Evolutionary conservation across 2,329 filamentous ascomycete species (phyloP).

Genomic region (Dryadomyces sulphureus): DNA sequence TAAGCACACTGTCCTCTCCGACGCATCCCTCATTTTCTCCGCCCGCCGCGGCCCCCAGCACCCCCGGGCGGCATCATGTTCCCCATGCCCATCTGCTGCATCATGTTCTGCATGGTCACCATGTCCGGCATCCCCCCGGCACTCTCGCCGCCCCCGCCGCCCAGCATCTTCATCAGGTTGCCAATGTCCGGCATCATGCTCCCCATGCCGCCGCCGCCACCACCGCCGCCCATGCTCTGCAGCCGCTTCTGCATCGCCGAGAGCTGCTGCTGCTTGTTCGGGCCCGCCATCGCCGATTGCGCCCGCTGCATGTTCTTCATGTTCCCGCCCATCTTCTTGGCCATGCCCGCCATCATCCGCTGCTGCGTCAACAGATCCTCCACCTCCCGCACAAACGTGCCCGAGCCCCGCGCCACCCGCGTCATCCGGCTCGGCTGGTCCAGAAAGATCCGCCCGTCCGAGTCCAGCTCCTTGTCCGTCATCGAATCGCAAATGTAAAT

Average conservation of each 20-base stretch:
- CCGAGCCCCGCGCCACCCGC: conserved; percentile 74
- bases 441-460: conserved; percentile 85
- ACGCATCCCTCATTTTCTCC: conserved; percentile 5
- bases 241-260: conserved; percentile 94
- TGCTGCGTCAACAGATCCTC: conserved; percentile 97
- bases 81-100: conserved; percentile 55
- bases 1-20: neutral
- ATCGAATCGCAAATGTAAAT: conserved; percentile 98
- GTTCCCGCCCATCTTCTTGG: conserved; percentile 94
- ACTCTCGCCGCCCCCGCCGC: conserved; percentile 50
- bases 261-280: conserved; percentile 84
- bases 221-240: conserved; percentile 75
- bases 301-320: conserved; percentile 97
- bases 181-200: conserved; percentile 62
- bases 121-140: conserved; percentile 54
- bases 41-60: conserved; percentile 8
- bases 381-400: conserved; percentile 81
- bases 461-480: conserved; percentile 91
- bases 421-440: conserved; percentile 90
- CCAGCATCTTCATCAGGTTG: conserved; percentile 84
- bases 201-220: conserved; percentile 11
- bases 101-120: conserved; percentile 68
- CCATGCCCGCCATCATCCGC: conserved; percentile 97
- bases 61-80: conserved; percentile 19
- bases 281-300: conserved; percentile 79